Base-by-base conservation (phyloP, 1,284 basidiomycete species). In the Trichosporon asahii region DNA sequence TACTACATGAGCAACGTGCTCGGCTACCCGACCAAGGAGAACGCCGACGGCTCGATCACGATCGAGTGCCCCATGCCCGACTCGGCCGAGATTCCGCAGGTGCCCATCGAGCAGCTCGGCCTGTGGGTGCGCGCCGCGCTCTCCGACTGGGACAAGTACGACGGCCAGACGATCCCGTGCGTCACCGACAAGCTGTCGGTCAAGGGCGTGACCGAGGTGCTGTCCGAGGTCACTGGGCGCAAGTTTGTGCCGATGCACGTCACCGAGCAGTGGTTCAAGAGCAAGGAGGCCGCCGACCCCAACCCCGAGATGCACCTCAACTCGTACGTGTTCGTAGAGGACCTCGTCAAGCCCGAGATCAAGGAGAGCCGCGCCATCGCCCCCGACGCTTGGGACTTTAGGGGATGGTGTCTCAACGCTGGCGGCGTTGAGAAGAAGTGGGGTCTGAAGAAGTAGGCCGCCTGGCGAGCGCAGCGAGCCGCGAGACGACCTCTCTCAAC, bases 101-200 rank as follows among this genome's bases (percentile, higher is more conserved):
- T 68, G 11, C n/a, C 70, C 3, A 21, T 57, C n/a, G 68, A 70
- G 53, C 73, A 75, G 68, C 66, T 67, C 7, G 73, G 73, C 11
- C 68, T 66, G n/a, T 75, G 69, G 70, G 73, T 67, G 18, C 40
- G 31, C 15, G 25, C 33, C 18, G 70, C 69, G 0, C 37, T 73
- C 23, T 18, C n/a, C 55, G 44, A 72, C 61, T 64, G 66, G 4
- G 65, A 68, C 27, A 65, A 68, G 66, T 75, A 64, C 64, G 65
- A 68, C 5, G 66, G 57, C 55, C 40, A 66, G 67, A 44, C 65
- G 29, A 72, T 74, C 64, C 31, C 55, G 53, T 69, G 66, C 27
- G 53, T 46, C 27, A 65, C 53, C 3, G 73, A 74, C 18, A n/a
- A n/a, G 29, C 18, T 68, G 33, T 66, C 69, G n/a, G 35, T 66